Base-by-base conservation (phyloP, 2,329 filamentous ascomycete genomes). In the Alternaria brassicae region DNA sequence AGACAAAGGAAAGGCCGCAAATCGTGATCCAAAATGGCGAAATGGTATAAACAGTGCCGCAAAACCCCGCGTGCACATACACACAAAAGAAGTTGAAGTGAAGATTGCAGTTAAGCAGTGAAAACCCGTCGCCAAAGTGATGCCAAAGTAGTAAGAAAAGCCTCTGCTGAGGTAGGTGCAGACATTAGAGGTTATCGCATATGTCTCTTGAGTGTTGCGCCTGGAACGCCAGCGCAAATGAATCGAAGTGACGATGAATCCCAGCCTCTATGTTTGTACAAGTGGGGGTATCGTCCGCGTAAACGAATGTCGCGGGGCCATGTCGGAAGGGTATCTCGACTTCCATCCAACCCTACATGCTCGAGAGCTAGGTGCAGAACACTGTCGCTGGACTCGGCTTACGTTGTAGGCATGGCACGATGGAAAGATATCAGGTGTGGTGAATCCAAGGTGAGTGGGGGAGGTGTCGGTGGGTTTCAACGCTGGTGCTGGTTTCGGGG, bases 401-500 rank as follows among this genome's bases (percentile, higher is more conserved):
- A 45, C 48, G 55, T 53, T 48, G 60, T 60, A 62, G 57, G 50
- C 49, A 37, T 34, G 56, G 37, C 27, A 54, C 53, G 56, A 62
- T 54, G 48, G 45, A 54, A 49, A 36, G 47, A 60, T 49, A 34
- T 39, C 48, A 21, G 37, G 27, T 40, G 36, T 40, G 53, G 61
- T 53, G 42, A 65, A 53, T 37, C 54, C 37, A 30, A 44, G 34
- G 44, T 47, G 56, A n/a, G n/a, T n/a, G n/a, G n/a, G n/a, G 49
- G 19, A 58, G 45, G 51, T 13, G 45, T 53, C 39, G 32, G 19
- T 41, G 50, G 25, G 4, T 53, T 62, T 78, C 75, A 78, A 53
- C 74, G 73, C 49, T 73, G 71, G 58, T 76, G 74, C 66, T 78
- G 73, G 59, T 79, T 74, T 51, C 71, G 71, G 53, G 72, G 76